Evolutionary conservation across 2,329 filamentous ascomycete species (phyloP), one percentile per base, ranked within the genome.

Genomic region (Paracoccidioides lutzii): DNA sequence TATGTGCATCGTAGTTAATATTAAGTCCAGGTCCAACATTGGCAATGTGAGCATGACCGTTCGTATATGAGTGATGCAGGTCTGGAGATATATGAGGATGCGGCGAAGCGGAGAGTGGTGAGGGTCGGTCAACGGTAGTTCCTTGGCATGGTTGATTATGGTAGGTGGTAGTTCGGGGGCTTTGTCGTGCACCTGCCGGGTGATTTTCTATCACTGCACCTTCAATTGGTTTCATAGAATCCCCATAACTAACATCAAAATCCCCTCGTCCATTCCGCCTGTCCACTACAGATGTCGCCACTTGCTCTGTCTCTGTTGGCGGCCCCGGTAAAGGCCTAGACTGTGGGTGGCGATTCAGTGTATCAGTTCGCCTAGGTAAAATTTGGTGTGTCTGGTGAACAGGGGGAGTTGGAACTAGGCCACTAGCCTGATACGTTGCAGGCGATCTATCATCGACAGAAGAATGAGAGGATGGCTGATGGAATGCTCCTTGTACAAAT

Each of bases 301-400:
- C 60, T 45, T 63, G 63, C 28, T 76, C 74, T 2, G 71, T 71
- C 35, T 78, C 77, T 42, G 72, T 63, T 1, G 80, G 80, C 8
- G 78, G 76, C 0, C 79, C 79, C 2, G 81, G 81, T n/a, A 83
- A 71, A 38, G 81, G 81, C 30, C 81, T 73, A 7, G 78, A 68
- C 50, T 79, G 76, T 6, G 78, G 80, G 65, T 83, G 80, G 54
- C 79, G 76, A 28, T 74, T 77, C 6, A 78, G 63, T 0, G 79
- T 80, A 59, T 77, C 75, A 2, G 73, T 75, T 59, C 77, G 72
- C 55, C 76, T 73, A 14, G 77, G 77, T 1, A 74, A 75, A 58
- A 77, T 70, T 32, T 73, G 73, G 1, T 76, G 73, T 33, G 70
- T 71, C n/a, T 78, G 76, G 41, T 77, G 76, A 45, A 75, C 73